phyloP scores from a whole-genome alignment of 352 stramenopile genomes.

The Pythium dissotocum region DNA sequence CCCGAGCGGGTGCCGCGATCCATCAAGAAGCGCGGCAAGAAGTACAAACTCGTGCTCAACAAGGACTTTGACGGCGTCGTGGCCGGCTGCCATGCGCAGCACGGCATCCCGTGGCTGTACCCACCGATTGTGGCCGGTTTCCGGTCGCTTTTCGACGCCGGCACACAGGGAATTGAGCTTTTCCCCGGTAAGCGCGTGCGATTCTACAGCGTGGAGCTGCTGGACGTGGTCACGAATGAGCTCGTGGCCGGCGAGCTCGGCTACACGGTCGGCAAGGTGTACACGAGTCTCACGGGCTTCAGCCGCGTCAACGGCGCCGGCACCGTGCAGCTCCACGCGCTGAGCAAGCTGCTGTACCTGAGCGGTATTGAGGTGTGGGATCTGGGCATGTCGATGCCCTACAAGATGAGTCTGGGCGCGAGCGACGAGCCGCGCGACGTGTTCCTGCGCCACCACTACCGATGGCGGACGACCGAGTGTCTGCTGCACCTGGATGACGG shows the following conservation, averaged over 20 bases:
- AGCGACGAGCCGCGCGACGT: constrained; percentile 66
- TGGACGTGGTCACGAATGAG: constrained; percentile 68
- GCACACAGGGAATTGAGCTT: constrained; percentile 59
- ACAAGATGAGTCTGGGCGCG: constrained; percentile 83
- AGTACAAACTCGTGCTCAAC: constrained; percentile 89
- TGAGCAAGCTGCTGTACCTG: constrained; percentile 73
- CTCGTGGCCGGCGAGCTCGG: constrained; percentile 91
- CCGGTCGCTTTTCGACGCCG: constrained; percentile 58
- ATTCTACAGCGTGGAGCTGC: constrained; percentile 92
- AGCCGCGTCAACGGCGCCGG: constrained; percentile 65
- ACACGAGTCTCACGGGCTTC: constrained; percentile 89
- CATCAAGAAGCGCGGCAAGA: constrained; percentile 88
- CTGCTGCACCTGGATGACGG: constrained; percentile 49
- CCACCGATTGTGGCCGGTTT: constrained; percentile 88
- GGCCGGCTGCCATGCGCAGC: constrained; percentile 89
- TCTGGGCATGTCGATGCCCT: constrained; percentile 89
- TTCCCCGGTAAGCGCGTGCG: constrained; percentile 59
- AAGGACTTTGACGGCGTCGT: constrained; percentile 89
- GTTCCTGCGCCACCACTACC: constrained; percentile 74
- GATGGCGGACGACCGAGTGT: constrained; percentile 52
- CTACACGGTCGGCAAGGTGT: constrained; percentile 92
- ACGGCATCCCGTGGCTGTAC: constrained; percentile 94
- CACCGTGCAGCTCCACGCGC: constrained; percentile 84
- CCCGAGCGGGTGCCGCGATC: constrained; percentile 88
- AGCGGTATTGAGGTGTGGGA: constrained; percentile 86